Percentiles rank a stretch among this genome's conserved stretches.
phyloP scores from a whole-genome alignment of 805 yeast species.

The Wickerhamomyces xylosicus region DNA sequence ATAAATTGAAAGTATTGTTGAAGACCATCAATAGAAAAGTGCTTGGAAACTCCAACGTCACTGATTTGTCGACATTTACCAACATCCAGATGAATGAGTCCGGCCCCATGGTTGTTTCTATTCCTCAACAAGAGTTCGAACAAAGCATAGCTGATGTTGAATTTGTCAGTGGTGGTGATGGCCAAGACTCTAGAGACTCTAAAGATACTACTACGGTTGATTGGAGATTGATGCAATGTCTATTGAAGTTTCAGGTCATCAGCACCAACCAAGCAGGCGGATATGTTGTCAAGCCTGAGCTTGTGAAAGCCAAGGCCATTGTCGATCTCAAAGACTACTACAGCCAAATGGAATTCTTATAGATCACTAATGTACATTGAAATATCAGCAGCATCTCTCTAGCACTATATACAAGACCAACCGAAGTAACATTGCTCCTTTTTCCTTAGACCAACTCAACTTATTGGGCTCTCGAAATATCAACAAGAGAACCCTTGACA shows the following conservation, averaged over 20 bases:
- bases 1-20: neutral
- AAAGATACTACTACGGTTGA: neutral
- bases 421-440: no score
- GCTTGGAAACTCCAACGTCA: neutral
- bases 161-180: neutral
- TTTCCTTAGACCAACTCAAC: neutral
- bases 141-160: neutral
- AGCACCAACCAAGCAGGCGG: neutral
- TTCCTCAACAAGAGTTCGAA: neutral
- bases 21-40: neutral
- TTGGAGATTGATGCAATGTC: neutral
- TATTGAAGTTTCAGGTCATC: neutral
- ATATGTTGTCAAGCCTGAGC: neutral
- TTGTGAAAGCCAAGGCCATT: neutral
- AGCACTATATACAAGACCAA: neutral
- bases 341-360: neutral
- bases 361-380: neutral
- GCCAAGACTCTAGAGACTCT: neutral
- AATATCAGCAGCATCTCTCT: no score
- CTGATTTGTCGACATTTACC: neutral
- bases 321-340: neutral
- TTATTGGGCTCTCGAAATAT: constrained; percentile 3
- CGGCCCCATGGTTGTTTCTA: neutral
- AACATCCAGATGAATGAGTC: neutral
- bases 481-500: constrained; percentile 14